phyloP scores from a whole-genome alignment of 805 yeast species.

The Clavispora phyllophila region DNA sequence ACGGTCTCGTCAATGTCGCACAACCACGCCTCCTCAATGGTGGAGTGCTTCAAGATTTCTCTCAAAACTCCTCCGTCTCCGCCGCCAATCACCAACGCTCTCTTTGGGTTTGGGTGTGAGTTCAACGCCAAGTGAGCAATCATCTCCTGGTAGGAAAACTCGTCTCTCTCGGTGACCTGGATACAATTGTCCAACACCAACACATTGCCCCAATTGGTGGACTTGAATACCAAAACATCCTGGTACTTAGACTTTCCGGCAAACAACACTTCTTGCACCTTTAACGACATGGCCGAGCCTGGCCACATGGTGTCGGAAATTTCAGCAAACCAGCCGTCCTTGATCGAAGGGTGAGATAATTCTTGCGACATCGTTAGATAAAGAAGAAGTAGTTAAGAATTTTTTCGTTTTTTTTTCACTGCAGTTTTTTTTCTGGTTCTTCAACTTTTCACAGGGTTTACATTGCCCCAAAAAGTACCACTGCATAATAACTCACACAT shows the following conservation, averaged over 20 bases:
- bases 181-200: slow-evolving; percentile 91
- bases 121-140: slow-evolving; percentile 88
- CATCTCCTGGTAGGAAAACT: slow-evolving; percentile 97
- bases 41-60: slow-evolving; percentile 84
- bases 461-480: not conserved
- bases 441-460: not conserved
- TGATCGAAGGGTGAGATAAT: slow-evolving; percentile 52
- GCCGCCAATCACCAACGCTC: slow-evolving; percentile 93
- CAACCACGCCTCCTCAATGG: slow-evolving; percentile 82
- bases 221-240: slow-evolving; percentile 89
- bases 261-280: slow-evolving; percentile 82
- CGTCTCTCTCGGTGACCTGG: slow-evolving; percentile 96
- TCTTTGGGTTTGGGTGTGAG: slow-evolving; percentile 92
- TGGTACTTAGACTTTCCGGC: slow-evolving; percentile 85
- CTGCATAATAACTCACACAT: not conserved
- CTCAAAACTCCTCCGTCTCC: slow-evolving; percentile 99
- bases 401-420: not conserved
- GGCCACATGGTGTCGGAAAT: slow-evolving; percentile 97
- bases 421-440: not conserved
- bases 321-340: slow-evolving; percentile 97
- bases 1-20: slow-evolving; percentile 97
- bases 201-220: slow-evolving; percentile 92
- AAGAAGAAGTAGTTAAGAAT: not conserved
- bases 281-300: slow-evolving; percentile 93
- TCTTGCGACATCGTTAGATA: slow-evolving; percentile 20